Evolutionary conservation across 1,139 yeast species (phyloP).

Genomic region (Candida sojae): DNA sequence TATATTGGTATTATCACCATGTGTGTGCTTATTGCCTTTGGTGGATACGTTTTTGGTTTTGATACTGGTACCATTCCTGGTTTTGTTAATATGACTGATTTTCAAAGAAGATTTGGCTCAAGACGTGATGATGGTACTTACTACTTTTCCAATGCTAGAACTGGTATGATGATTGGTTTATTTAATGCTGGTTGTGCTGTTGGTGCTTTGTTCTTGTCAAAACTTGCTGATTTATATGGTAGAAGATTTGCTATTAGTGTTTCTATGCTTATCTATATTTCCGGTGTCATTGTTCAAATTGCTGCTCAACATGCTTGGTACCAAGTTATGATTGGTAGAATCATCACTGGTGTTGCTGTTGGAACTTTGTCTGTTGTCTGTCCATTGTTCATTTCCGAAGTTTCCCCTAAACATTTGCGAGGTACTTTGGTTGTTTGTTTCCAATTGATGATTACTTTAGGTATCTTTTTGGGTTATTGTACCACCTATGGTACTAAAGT

Average conservation of each 20-base stretch:
- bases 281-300: slow-evolving; percentile 52
- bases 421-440: slow-evolving; percentile 72
- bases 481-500: slow-evolving; percentile 62
- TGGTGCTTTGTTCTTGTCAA: slow-evolving; percentile 67
- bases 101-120: slow-evolving; percentile 50
- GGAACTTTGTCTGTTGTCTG: slow-evolving; percentile 69
- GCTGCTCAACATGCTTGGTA: slow-evolving; percentile 50
- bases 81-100: slow-evolving; percentile 57
- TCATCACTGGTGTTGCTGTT: slow-evolving; percentile 70
- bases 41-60: slow-evolving; percentile 75
- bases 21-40: slow-evolving; percentile 53
- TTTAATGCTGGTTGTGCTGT: slow-evolving; percentile 73
- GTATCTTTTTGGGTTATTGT: slow-evolving; percentile 68
- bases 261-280: slow-evolving; percentile 46
- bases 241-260: slow-evolving; percentile 51
- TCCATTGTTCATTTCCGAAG: slow-evolving; percentile 71
- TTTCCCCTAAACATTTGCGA: slow-evolving; percentile 67
- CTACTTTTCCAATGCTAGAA: slow-evolving; percentile 44
- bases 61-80: slow-evolving; percentile 79
- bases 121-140: slow-evolving; percentile 24
- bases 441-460: slow-evolving; percentile 69
- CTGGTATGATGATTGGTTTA: slow-evolving; percentile 61
- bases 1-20: slow-evolving; percentile 11
- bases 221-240: slow-evolving; percentile 54
- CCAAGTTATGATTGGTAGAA: slow-evolving; percentile 59